A percentile compares a stretch with the other conserved stretches of the same genome.
Evolutionary conservation across 371 early-diverging fungal genomes (phyloP).

Genomic region (Mortierella sp.): DNA sequence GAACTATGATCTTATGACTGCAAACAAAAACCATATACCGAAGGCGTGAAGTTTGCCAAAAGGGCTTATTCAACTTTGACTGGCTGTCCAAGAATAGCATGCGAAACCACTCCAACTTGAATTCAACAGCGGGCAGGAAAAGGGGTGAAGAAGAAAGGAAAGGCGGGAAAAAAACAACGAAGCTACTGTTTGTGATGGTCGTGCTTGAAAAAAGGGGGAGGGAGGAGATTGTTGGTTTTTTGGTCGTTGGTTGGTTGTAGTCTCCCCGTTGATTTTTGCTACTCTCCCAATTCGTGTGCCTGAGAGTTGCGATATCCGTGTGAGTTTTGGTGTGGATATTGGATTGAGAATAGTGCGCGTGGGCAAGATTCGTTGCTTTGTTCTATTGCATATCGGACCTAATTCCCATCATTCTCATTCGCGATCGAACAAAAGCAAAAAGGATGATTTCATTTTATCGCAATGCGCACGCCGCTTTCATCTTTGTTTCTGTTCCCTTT

Average conservation of each 20-base stretch:
- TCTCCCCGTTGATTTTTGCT: not conserved
- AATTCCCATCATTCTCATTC: slow-evolving; percentile 6
- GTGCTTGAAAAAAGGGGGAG: not conserved
- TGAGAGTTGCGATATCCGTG: not conserved
- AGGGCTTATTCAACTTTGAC: not conserved
- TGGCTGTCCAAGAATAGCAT: not conserved
- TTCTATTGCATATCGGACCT: not conserved
- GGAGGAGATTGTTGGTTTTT: not conserved
- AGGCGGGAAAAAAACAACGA: slow-evolving; percentile 1
- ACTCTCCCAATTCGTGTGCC: not conserved
- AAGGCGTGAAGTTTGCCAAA: not conserved
- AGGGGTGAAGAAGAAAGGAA: not conserved
- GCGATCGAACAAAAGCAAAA: not conserved
- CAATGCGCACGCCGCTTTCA: not conserved
- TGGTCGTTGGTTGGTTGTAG: not conserved
- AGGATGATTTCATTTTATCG: not conserved
- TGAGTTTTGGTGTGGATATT: not conserved
- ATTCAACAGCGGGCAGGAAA: not conserved
- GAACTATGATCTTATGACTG: not conserved
- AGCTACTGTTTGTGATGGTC: not conserved
- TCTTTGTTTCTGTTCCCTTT: not conserved
- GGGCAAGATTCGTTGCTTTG: not conserved
- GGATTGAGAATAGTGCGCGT: not conserved
- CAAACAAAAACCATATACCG: not conserved
- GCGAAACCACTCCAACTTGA: not conserved